Evolutionary conservation across 164 flowering plant species (phyloP), one percentile per base, ranked within the genome.

Genomic region (Stephania yunnanensis): DNA sequence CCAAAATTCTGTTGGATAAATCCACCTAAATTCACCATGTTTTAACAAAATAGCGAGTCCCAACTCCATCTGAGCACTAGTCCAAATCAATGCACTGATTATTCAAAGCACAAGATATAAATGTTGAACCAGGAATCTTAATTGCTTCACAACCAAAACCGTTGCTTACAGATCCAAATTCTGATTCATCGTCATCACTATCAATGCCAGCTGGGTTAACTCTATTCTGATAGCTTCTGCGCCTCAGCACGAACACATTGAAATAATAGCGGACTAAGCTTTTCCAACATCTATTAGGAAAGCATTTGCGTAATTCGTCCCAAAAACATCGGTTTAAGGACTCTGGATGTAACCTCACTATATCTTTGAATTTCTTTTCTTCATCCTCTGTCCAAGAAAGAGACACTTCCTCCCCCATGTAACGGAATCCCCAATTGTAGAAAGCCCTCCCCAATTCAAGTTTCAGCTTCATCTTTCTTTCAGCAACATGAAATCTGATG

Each of bases 111-210:
- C 81, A 81, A 1, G 83, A 82, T 69, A 82, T 29, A 6, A 73
- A 52, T 7, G 55, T 83, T 72, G 86, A 84, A 7, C 74, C 81
- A 11, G 79, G 70, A 46, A 83, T 79, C 15, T 76, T 80, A 46
- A 78, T 69, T 30, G 72, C 76, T 69, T 82, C 79, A 71, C 73
- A 72, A 44, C 84, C 86, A 63, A 74, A 83, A 52, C 80, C 78
- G 52, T 76, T 80, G 36, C 73, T 77, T 45, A 71, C 73, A 4
- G 76, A 66, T n/a, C 82, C 89, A 78, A 73, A 74, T 74, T 85
- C 90, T 0, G 85, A 82, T 73, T 90, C 97, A 2, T 91, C 94
- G 46, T 91, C 95, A 76, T 93, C 99, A 71, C 97, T 95, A 78
- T 89, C 84, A 72, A 92, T 85, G 61, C 85, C 64, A 66, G 67